Conservation (phyloP, 2,329 filamentous ascomycete genomes). For the Ascochyta viciae-villosae region DNA sequence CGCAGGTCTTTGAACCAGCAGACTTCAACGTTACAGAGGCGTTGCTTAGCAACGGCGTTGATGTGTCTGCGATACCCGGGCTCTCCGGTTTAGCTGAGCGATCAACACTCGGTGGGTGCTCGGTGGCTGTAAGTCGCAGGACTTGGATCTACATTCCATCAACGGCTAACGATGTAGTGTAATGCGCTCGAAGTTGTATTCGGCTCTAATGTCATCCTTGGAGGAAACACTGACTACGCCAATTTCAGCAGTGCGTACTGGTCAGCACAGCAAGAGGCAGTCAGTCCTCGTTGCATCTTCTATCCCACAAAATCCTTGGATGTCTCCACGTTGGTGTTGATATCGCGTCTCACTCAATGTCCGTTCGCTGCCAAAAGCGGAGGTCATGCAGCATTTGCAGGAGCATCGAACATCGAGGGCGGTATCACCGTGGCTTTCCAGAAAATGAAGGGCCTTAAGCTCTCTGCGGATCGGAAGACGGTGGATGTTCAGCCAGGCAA, state of each 20-base stretch:
- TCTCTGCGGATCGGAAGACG: conserved; percentile 32
- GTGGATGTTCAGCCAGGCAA: conserved; percentile 43
- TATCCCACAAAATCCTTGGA: conserved; percentile 21
- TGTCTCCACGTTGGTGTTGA: conserved; percentile 22
- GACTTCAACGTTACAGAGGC: conserved; percentile 28
- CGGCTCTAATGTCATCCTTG: conserved; percentile 20
- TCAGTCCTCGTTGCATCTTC: conserved; percentile 35
- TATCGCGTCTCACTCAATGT: conserved; percentile 27
- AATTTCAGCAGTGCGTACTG: conserved; percentile 23
- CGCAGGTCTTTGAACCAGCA: conserved; percentile 18
- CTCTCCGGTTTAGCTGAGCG: conserved; percentile 2
- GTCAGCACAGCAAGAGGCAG: conserved; percentile 22
- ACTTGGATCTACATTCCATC: too few species aligned
- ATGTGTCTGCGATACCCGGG: conserved; percentile 22
- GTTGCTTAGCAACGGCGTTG: conserved; percentile 25
- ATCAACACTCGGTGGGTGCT: conserved; percentile 17
- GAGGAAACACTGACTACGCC: conserved; percentile 23
- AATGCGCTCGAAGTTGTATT: conserved; percentile 25
- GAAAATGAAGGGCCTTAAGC: conserved; percentile 35
- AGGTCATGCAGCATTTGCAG: conserved; percentile 50
- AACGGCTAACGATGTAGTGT: conserved; percentile 24
- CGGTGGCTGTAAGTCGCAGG: conserved; percentile 24
- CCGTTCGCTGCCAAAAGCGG: conserved; percentile 54
- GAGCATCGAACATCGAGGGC: conserved; percentile 50
- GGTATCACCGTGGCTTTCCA: conserved; percentile 54